Percentiles rank a stretch among this genome's conserved stretches.
phyloP scores from a whole-genome alignment of 1,284 basidiomycete species.

The Crocinoboletus sp. region DNA sequence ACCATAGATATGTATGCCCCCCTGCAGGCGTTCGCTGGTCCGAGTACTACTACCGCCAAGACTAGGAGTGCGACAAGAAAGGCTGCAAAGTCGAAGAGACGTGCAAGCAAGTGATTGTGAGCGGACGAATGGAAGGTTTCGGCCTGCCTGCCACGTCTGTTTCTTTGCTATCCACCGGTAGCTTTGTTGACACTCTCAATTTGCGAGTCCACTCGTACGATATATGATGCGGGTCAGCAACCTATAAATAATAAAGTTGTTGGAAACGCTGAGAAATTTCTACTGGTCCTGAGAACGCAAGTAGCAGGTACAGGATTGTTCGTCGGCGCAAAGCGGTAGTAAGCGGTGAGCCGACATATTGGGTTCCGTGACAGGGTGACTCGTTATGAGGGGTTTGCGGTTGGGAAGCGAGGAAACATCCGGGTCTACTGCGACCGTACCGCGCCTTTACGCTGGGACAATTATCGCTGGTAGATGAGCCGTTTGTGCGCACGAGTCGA shows the following conservation, averaged over 20 bases:
- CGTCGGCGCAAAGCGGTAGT: too few species aligned
- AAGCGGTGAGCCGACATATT: background rate
- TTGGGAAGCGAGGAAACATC: conserved; percentile 9
- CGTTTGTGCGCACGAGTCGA: conserved; percentile 6
- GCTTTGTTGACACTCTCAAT: too few species aligned
- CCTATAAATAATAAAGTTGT: too few species aligned
- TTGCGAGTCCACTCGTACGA: too few species aligned
- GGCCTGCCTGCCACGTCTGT: too few species aligned
- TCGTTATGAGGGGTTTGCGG: conserved; percentile 6
- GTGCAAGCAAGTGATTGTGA: conserved; percentile 34
- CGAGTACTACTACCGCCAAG: conserved; percentile 22
- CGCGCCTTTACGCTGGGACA: too few species aligned
- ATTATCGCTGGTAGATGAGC: too few species aligned
- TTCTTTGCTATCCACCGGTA: background rate
- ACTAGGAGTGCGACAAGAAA: conserved; percentile 17
- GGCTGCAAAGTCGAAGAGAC: conserved; percentile 28
- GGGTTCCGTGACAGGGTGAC: conserved; percentile 14
- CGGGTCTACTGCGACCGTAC: conserved; percentile 10
- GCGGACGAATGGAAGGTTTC: too few species aligned
- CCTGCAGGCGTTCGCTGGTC: conserved; percentile 41
- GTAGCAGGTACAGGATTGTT: too few species aligned
- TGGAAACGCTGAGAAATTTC: too few species aligned
- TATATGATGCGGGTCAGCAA: too few species aligned
- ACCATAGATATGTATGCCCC: conserved; percentile 24
- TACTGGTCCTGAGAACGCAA: too few species aligned